A percentile compares a stretch with the other conserved stretches of the same genome.
Conservation (phyloP, 1,284 basidiomycete species). For the Cutaneotrichosporon sp. region DNA sequence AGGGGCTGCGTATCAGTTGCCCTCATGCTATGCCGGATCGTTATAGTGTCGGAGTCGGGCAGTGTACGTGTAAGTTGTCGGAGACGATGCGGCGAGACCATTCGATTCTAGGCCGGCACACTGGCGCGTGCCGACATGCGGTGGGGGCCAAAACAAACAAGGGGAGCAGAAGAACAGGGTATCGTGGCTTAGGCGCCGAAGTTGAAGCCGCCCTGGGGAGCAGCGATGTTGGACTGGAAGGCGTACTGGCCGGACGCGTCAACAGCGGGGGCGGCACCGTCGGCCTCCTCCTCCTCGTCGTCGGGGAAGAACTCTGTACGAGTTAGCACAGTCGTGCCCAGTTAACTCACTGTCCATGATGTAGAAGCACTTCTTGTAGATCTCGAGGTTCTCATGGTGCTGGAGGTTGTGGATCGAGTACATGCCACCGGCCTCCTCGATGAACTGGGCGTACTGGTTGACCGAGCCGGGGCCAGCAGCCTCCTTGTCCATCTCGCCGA, state of each 20-base stretch:
- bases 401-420: slow-evolving; percentile 98
- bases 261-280: slow-evolving; percentile 74
- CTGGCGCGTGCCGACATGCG: slow-evolving; percentile 18
- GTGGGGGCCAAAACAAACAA: slow-evolving; percentile 7
- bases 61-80: slow-evolving; percentile 15
- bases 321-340: not conserved
- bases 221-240: slow-evolving; percentile 65
- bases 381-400: slow-evolving; percentile 98
- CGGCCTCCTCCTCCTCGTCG: slow-evolving; percentile 59
- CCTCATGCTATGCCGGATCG: slow-evolving; percentile 24
- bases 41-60: slow-evolving; percentile 14
- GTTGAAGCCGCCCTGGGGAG: slow-evolving; percentile 92
- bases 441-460: slow-evolving; percentile 91
- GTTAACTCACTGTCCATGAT: slow-evolving; percentile 81
- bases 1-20: slow-evolving; percentile 26
- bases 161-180: not conserved
- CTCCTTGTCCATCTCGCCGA: slow-evolving; percentile 94
- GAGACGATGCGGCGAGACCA: slow-evolving; percentile 16
- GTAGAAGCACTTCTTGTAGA: slow-evolving; percentile 99
- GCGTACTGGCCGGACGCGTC: slow-evolving; percentile 89
- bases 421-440: slow-evolving; percentile 99
- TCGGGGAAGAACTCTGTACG: slow-evolving; percentile 50
- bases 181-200: slow-evolving; percentile 59
- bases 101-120: slow-evolving; percentile 18
- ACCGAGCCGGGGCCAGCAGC: slow-evolving; percentile 76